Evolutionary conservation across 202 grass and related monocot genomes (phyloP).

Genomic region (Panicum virgatum): DNA sequence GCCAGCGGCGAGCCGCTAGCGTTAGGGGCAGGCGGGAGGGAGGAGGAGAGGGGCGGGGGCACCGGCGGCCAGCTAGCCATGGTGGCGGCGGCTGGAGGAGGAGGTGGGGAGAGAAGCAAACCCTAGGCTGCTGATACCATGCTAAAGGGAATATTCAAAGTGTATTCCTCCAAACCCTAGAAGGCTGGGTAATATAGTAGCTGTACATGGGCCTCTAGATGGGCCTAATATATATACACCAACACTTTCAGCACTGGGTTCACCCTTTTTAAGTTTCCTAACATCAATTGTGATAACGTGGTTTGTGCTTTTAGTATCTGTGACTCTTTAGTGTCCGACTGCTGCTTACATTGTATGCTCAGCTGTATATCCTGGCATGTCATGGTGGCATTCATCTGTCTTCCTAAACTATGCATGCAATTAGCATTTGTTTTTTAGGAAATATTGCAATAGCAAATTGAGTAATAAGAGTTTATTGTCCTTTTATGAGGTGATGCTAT

Average conservation of each 20-base stretch:
- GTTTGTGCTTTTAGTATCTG: background rate
- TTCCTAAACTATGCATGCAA: background rate
- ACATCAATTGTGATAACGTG: background rate
- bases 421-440: background rate
- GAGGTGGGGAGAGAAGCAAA: no score
- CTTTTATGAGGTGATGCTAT: slow-evolving; percentile 9
- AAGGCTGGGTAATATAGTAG: no score
- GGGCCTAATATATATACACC: no score
- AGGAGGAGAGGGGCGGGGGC: no score
- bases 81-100: no score
- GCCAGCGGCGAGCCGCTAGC: no score
- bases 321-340: background rate
- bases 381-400: slow-evolving; percentile 3
- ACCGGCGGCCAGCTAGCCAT: no score
- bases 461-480: background rate
- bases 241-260: background rate
- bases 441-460: background rate
- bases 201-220: no score
- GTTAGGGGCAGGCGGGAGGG: no score
- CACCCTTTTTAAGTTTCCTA: background rate
- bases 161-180: no score
- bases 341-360: slow-evolving; percentile 28
- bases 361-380: background rate
- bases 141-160: no score
- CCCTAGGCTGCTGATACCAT: no score